These are phyloP conservation scores for Colletotrichum incanum DNA, from an alignment of 2,329 filamentous ascomycete genomes.

Conservation along the genomic window DNA sequence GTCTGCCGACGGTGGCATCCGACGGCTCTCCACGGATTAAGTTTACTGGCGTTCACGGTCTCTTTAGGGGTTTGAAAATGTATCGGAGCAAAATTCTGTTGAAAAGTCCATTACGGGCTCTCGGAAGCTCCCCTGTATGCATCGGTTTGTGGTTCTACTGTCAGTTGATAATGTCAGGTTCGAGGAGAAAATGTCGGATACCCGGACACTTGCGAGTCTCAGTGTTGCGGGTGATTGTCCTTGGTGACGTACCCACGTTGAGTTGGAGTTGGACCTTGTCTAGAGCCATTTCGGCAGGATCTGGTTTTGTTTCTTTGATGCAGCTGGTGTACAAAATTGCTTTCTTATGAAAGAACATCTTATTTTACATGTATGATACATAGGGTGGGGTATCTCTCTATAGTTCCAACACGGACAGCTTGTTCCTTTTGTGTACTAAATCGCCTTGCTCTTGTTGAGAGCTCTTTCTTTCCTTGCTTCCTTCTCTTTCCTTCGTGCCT, in stretches of 20 bases:
- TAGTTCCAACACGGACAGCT: slow-evolving; percentile 9
- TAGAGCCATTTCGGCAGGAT: background rate
- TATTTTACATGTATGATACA: slow-evolving; percentile 37
- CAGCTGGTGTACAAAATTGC: slow-evolving; percentile 35
- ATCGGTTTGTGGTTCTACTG: slow-evolving; percentile 25
- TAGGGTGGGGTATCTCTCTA: slow-evolving; percentile 40
- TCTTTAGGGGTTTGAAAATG: slow-evolving; percentile 21
- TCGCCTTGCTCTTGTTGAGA: slow-evolving; percentile 36
- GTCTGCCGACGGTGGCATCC: slow-evolving; percentile 24
- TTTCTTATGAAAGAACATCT: slow-evolving; percentile 2
- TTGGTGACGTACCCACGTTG: background rate
- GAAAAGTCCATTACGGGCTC: slow-evolving; percentile 17
- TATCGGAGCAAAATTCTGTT: slow-evolving; percentile 13
- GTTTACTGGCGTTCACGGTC: slow-evolving; percentile 30
- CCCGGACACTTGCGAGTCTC: slow-evolving; percentile 15
- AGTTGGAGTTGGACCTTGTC: slow-evolving; percentile 14
- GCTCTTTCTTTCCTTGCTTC: slow-evolving; percentile 63
- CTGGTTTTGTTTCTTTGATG: slow-evolving; percentile 6
- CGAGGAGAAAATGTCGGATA: slow-evolving; percentile 18
- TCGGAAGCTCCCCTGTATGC: slow-evolving; percentile 10
- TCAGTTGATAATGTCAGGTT: slow-evolving; percentile 20
- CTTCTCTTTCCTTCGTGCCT: slow-evolving; percentile 79
- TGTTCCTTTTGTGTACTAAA: slow-evolving; percentile 7
- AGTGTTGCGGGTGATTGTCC: background rate
- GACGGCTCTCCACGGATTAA: slow-evolving; percentile 19